Base-by-base conservation (phyloP, 345 rosid genomes). In the Populus alba region DNA sequence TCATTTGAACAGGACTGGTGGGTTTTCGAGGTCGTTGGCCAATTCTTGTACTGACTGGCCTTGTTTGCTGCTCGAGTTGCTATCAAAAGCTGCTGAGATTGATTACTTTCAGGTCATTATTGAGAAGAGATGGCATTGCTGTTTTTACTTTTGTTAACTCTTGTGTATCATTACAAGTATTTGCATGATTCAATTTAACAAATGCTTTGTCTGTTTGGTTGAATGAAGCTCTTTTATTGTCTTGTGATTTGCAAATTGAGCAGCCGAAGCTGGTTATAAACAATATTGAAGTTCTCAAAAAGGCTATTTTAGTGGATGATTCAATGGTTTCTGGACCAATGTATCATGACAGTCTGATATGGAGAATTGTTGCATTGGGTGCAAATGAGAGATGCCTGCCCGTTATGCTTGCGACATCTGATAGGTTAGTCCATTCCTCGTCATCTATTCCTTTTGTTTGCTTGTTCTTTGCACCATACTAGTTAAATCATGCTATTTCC, bases 181-280 rank as follows among this genome's bases (percentile, higher is more conserved):
- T 72, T 39, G 38, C 23, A 25, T 3, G 57, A 7, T 55, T 9
- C 18, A 63, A 6, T 27, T 63, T 63, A 27, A 17, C 57, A 17
- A 6, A 11, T 75, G 41, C 20, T 75, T 49, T 31, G 53, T 2
- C 4, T 18, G 5, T 43, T 38, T 57, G 29, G 35, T 67, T 23
- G 45, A 70, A 61, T 31, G 71, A 51, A 55, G 23, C 43, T 67
- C 38, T 72, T 62, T 74, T 81, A 75, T 33, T 76, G 72, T 80
- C 38, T 65, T 51, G 62, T 70, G 79, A 41, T 41, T 41, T 41
- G 13, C 45, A 41, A 70, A 74, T 65, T 86, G 85, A 84, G 86
- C 98, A 96, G 99, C 98, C 97, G 29, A 97, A 97, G 91, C 88
- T 97, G 85, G 89, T 97, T 71, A 91, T 97, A 79, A 97, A 96